phyloP scores from a whole-genome alignment of 1,139 yeast species.

The Candida sojae region DNA sequence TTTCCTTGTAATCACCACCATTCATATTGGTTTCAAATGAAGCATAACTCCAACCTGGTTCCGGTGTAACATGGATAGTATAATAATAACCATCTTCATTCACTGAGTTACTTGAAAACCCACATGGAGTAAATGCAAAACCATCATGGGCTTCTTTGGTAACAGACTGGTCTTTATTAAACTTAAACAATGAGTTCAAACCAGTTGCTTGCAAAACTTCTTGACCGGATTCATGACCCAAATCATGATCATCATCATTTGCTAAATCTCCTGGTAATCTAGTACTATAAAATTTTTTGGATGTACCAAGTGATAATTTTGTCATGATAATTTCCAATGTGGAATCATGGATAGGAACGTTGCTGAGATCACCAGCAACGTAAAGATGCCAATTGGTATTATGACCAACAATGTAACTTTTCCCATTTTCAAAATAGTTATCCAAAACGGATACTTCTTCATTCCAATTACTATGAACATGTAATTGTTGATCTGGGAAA shows the following conservation, averaged over 20 bases:
- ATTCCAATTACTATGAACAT: conserved; percentile 84
- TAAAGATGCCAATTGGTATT: conserved; percentile 82
- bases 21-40: conserved; percentile 79
- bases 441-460: conserved; percentile 75
- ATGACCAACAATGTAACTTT: conserved; percentile 81
- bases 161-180: conserved; percentile 16
- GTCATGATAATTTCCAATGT: conserved; percentile 94
- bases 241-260: conserved; percentile 56
- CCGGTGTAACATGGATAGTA: conserved; percentile 94
- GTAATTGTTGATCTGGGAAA: conserved; percentile 86
- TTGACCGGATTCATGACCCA: conserved; percentile 77
- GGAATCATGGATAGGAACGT: conserved; percentile 48
- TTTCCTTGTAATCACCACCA: conserved; percentile 4
- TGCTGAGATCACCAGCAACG: conserved; percentile 48
- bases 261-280: conserved; percentile 55
- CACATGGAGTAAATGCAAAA: conserved; percentile 94
- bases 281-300: conserved; percentile 62
- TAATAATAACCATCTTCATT: conserved; percentile 69
- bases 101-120: conserved; percentile 86
- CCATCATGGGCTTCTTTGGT: conserved; percentile 63
- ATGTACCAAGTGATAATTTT: conserved; percentile 60
- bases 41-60: conserved; percentile 92
- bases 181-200: conserved; percentile 58
- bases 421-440: conserved; percentile 60
- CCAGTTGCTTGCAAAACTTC: conserved; percentile 64